These are phyloP conservation scores for Botrytis cinerea DNA, from an alignment of 2,329 filamentous ascomycete species.

Conservation along the genomic window DNA sequence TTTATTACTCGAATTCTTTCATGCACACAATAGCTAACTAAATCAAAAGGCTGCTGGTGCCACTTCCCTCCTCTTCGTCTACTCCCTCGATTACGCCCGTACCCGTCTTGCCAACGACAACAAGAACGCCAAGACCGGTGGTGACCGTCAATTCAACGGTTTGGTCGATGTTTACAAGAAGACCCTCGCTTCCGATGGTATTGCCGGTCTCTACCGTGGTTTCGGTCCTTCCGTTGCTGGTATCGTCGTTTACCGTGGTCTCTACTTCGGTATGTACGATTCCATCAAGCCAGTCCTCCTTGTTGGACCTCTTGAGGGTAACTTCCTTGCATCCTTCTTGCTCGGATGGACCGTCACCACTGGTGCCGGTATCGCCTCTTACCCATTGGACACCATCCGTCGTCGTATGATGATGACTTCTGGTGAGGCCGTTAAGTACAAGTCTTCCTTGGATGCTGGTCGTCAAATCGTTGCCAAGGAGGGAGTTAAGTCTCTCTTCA, in stretches of 20 bases:
- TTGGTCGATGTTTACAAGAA: slow-evolving; percentile 99
- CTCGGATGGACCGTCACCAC: slow-evolving; percentile 99
- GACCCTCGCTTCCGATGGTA: slow-evolving; percentile 97
- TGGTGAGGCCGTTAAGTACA: slow-evolving; percentile 99
- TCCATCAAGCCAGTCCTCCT: slow-evolving; percentile 99
- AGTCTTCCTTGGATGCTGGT: slow-evolving; percentile 90
- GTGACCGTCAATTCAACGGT: slow-evolving; percentile 99
- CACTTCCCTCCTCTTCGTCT: slow-evolving; percentile 99
- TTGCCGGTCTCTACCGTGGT: slow-evolving; percentile 99
- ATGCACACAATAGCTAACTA: slow-evolving; percentile 22
- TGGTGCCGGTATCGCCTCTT: slow-evolving; percentile 99
- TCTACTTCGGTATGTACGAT: slow-evolving; percentile 99
- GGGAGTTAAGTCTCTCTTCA: slow-evolving; percentile 99
- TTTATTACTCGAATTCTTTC: slow-evolving; percentile 39
- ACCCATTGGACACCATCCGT: slow-evolving; percentile 99
- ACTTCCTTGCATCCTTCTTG: slow-evolving; percentile 98
- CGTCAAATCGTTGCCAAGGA: slow-evolving; percentile 96
- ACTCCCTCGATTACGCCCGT: slow-evolving; percentile 99
- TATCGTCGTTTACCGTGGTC: slow-evolving; percentile 99
- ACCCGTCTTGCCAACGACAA: slow-evolving; percentile 99
- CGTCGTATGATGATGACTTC: slow-evolving; percentile 99
- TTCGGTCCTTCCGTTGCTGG: slow-evolving; percentile 99
- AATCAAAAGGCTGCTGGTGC: slow-evolving; percentile 81
- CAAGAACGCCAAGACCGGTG: slow-evolving; percentile 96
- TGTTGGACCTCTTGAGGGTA: slow-evolving; percentile 86